Conservation (phyloP, 352 stramenopile genomes). For the Globisporangium sylvaticum region DNA sequence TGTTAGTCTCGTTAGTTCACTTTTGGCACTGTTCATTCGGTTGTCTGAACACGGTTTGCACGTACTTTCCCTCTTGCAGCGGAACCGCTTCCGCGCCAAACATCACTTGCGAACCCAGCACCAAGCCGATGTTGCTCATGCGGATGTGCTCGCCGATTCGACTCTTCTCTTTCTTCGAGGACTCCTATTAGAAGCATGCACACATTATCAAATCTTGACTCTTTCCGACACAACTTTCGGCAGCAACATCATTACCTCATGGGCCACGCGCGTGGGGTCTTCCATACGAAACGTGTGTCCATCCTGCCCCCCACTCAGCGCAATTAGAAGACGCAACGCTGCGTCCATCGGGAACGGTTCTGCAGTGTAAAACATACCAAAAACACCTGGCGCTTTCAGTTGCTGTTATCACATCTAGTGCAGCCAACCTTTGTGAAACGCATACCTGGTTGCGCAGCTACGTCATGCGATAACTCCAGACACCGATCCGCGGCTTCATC, state of each 20-base stretch:
- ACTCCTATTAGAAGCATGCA: background rate
- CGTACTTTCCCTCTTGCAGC: slow-evolving; percentile 34
- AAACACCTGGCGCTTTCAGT: background rate
- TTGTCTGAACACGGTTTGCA: no score
- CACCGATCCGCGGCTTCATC: slow-evolving; percentile 35
- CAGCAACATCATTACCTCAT: slow-evolving; percentile 7
- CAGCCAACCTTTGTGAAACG: background rate
- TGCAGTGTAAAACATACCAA: slow-evolving; percentile 1
- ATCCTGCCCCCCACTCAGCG: slow-evolving; percentile 49
- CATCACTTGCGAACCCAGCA: slow-evolving; percentile 28
- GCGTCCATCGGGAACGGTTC: slow-evolving; percentile 23
- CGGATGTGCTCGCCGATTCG: slow-evolving; percentile 54
- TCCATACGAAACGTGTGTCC: slow-evolving; percentile 55
- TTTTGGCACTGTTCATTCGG: no score
- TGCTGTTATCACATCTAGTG: background rate
- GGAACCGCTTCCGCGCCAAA: slow-evolving; percentile 35
- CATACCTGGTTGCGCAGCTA: slow-evolving; percentile 7
- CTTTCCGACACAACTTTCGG: background rate
- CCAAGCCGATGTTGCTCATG: slow-evolving; percentile 44
- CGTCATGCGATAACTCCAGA: slow-evolving; percentile 15
- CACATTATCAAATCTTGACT: background rate
- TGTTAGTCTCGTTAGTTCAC: background rate
- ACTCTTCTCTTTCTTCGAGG: background rate
- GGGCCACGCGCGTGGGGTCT: slow-evolving; percentile 33
- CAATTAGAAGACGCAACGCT: slow-evolving; percentile 50